These are phyloP conservation scores for Bothriochloa decipiens DNA, from an alignment of 176 grass and related monocot species.

Conservation along the genomic window DNA sequence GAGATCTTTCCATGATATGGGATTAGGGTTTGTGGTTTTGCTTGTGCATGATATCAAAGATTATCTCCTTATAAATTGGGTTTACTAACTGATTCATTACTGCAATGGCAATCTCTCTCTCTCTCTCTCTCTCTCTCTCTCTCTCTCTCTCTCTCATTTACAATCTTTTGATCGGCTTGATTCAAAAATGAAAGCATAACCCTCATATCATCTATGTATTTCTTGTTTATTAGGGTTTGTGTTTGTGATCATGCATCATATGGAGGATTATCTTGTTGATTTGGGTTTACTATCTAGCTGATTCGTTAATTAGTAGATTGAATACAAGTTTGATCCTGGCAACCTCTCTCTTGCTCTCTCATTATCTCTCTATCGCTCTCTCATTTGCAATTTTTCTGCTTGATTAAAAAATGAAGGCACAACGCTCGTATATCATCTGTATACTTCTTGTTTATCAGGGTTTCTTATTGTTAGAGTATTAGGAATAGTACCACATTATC, in stretches of 20 bases:
- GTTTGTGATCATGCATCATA: conserved; percentile 32
- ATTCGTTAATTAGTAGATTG: conserved; percentile 1
- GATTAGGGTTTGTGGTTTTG: conserved; percentile 55
- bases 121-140: not conserved
- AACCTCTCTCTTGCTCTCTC: not conserved
- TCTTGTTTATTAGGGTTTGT: conserved; percentile 5
- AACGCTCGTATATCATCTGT: not conserved
- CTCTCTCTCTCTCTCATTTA: not conserved
- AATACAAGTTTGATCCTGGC: not conserved
- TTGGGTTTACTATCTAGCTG: conserved; percentile 20
- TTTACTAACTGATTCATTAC: conserved; percentile 17
- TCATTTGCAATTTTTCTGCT: not conserved
- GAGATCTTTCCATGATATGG: conserved; percentile 30
- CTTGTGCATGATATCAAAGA: conserved; percentile 55
- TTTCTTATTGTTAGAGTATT: too few relatives aligned
- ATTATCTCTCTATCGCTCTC: not conserved
- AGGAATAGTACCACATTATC: too few relatives aligned
- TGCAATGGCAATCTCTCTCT: not conserved
- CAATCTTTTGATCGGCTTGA: not conserved
- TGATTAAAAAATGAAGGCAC: too few relatives aligned
- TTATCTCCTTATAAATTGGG: conserved; percentile 37
- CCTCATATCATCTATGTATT: not conserved
- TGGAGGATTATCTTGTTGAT: conserved; percentile 38
- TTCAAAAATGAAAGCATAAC: not conserved
- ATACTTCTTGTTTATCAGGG: not conserved